Percentiles rank a stretch among this genome's conserved stretches.
phyloP scores from a whole-genome alignment of 2,329 filamentous ascomycete species.

The Fusarium coicis region DNA sequence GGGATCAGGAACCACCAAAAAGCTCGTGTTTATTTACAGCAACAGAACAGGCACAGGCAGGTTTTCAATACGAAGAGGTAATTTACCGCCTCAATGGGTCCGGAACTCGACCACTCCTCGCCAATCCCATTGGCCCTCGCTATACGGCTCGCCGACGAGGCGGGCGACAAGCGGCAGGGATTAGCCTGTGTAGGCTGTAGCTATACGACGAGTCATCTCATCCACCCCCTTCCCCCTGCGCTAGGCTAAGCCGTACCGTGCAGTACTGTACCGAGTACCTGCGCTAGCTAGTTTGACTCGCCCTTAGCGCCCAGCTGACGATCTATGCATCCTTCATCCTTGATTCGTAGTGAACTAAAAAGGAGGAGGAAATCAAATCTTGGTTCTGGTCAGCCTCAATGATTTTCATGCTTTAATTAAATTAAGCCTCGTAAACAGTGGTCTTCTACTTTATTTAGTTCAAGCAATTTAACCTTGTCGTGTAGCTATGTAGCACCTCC shows the following conservation, averaged over 20 bases:
- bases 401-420: neutral
- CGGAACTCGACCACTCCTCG: conserved; percentile 7
- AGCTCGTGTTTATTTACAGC: conserved; percentile 27
- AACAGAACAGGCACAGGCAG: conserved; percentile 14
- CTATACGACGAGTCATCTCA: neutral
- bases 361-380: neutral
- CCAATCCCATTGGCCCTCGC: neutral
- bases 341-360: neutral
- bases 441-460: neutral
- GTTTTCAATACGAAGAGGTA: conserved; percentile 21
- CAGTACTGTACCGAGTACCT: neutral
- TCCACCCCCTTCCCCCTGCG: neutral
- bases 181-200: neutral
- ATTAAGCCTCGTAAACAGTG: neutral
- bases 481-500: neutral
- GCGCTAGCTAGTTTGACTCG: neutral
- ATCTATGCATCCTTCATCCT: neutral
- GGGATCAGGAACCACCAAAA: conserved; percentile 4
- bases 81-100: conserved; percentile 12
- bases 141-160: neutral
- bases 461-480: neutral
- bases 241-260: neutral
- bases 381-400: neutral
- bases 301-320: neutral
- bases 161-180: neutral